These are phyloP conservation scores for Arthrobotrys pseudoclavata DNA, from an alignment of 2,329 filamentous ascomycete species.

Conservation along the genomic window DNA sequence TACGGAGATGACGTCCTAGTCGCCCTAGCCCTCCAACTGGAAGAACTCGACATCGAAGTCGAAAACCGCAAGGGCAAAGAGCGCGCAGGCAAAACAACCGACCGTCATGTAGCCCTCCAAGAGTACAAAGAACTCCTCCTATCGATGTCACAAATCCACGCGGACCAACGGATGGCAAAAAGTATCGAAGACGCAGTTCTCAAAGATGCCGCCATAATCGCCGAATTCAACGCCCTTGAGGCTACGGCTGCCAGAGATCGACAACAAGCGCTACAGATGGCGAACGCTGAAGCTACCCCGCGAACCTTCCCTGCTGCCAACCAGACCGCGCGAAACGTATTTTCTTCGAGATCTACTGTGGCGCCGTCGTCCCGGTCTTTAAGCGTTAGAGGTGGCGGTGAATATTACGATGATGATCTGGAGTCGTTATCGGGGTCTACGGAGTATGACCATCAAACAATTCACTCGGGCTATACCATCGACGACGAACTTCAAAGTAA, in stretches of 20 bases:
- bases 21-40: conserved; percentile 34
- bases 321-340: too few relatives aligned
- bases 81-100: conserved; percentile 2
- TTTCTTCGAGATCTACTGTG: too few relatives aligned
- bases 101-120: conserved; percentile 32
- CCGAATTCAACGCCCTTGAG: conserved; percentile 20
- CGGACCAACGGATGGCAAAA: conserved; percentile 41
- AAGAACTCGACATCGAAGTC: conserved; percentile 37
- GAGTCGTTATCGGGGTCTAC: conserved; percentile 17
- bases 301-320: not conserved
- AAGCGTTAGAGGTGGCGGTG: not conserved
- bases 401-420: conserved; percentile 32
- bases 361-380: not conserved
- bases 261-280: conserved; percentile 36
- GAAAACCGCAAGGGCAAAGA: conserved; percentile 37
- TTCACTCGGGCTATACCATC: not conserved
- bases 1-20: conserved; percentile 33
- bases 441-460: conserved; percentile 32
- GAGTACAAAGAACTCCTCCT: conserved; percentile 33
- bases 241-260: conserved; percentile 23
- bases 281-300: not conserved
- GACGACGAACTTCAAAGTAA: not conserved
- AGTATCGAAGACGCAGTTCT: conserved; percentile 40
- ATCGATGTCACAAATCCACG: conserved; percentile 26
- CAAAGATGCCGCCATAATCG: conserved; percentile 28